Evolutionary conservation across 2,329 filamentous ascomycete genomes (phyloP).

Genomic region (Byssothecium circinans): DNA sequence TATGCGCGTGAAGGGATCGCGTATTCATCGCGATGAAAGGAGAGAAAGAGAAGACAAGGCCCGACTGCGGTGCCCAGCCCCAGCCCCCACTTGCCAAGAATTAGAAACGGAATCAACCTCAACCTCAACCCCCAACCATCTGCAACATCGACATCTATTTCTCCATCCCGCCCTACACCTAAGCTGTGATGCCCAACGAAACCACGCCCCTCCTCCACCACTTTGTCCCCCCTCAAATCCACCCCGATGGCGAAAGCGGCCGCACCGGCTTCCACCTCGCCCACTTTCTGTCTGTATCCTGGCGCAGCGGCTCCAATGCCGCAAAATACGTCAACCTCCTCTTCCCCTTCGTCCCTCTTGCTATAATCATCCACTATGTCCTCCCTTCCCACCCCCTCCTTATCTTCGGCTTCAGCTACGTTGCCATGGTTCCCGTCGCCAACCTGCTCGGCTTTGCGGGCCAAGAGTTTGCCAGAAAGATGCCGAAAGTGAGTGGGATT

Average conservation of each 20-base stretch:
- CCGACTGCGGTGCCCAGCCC: no score
- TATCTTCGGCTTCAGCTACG: slow-evolving; percentile 70
- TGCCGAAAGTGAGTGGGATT: slow-evolving; percentile 72
- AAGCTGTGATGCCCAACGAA: slow-evolving; percentile 18
- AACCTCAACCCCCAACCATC: no score
- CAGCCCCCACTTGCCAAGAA: no score
- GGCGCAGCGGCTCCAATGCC: slow-evolving; percentile 63
- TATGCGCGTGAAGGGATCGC: no score
- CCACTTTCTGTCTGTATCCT: slow-evolving; percentile 65
- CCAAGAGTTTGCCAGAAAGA: slow-evolving; percentile 70
- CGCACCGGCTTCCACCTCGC: slow-evolving; percentile 64
- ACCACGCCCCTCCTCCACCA: slow-evolving; percentile 34
- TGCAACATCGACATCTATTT: no score
- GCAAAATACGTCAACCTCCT: slow-evolving; percentile 70
- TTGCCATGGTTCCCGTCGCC: slow-evolving; percentile 76
- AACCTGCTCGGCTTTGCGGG: slow-evolving; percentile 76
- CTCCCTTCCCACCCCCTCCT: slow-evolving; percentile 58
- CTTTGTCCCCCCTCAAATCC: slow-evolving; percentile 39
- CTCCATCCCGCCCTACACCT: no score
- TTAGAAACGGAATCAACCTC: no score
- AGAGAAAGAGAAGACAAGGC: no score
- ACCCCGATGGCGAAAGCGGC: slow-evolving; percentile 66
- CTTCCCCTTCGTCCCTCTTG: slow-evolving; percentile 73
- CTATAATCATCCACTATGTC: slow-evolving; percentile 63
- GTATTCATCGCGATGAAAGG: no score